Evolutionary conservation across 1,284 basidiomycete species (phyloP).

Genomic region (Trichosporon sp.): DNA sequence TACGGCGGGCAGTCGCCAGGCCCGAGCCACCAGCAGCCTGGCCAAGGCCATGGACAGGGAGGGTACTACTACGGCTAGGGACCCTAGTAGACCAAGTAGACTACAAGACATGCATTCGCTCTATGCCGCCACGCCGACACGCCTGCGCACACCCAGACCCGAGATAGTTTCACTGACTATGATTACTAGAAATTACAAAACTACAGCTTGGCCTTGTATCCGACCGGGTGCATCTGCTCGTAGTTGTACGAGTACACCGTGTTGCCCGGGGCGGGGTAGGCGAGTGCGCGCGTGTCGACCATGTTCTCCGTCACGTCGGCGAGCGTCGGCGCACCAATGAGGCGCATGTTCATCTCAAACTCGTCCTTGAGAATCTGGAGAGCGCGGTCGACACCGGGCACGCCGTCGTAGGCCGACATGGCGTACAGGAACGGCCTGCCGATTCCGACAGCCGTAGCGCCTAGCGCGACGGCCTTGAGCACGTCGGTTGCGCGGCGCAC

Average conservation of each 20-base stretch:
- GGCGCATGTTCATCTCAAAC: constrained; percentile 87
- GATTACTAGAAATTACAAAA: too few relatives aligned
- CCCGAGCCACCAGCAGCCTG: background rate
- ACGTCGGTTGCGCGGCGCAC: constrained; percentile 87
- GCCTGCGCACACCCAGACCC: too few relatives aligned
- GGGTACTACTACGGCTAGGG: background rate
- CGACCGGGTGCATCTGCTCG: constrained; percentile 9
- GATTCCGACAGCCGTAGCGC: constrained; percentile 68
- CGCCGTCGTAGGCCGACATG: constrained; percentile 73
- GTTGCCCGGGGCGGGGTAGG: constrained; percentile 61
- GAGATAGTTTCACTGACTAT: too few relatives aligned
- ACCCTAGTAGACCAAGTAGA: background rate
- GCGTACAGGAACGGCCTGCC: constrained; percentile 84
- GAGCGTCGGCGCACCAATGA: constrained; percentile 74
- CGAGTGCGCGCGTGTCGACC: constrained; percentile 65
- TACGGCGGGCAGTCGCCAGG: background rate
- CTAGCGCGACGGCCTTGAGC: constrained; percentile 84
- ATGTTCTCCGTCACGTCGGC: constrained; percentile 74
- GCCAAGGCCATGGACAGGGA: background rate
- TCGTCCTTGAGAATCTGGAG: constrained; percentile 78
- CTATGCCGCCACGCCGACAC: too few relatives aligned
- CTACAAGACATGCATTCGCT: background rate
- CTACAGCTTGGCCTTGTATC: constrained; percentile 47
- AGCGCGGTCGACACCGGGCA: constrained; percentile 68
- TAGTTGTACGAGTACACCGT: constrained; percentile 68